Evolutionary conservation across 371 early-diverging fungal species (phyloP).

Genomic region (Apophysomyces ossiformis): DNA sequence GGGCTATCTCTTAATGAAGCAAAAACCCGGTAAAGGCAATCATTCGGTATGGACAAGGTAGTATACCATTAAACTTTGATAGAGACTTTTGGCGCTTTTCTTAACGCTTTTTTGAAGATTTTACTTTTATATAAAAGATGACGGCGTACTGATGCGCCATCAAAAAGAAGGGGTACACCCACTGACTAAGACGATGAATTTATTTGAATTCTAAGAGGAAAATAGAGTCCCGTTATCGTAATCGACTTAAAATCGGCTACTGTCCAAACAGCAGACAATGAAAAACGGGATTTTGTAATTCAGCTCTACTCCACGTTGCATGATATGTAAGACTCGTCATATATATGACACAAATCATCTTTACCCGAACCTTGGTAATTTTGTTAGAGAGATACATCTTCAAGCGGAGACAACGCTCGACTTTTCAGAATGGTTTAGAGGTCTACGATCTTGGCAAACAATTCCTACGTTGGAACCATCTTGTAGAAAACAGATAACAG

Average conservation of each 20-base stretch:
- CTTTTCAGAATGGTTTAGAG: conserved; percentile 33
- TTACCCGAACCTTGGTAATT: neutral
- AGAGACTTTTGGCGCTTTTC: neutral
- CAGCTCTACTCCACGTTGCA: conserved; percentile 14
- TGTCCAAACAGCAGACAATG: conserved; percentile 27
- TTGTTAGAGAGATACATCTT: conserved; percentile 18
- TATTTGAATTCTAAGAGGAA: neutral
- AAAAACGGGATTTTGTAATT: conserved; percentile 37
- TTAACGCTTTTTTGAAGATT: conserved; percentile 2
- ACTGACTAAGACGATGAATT: neutral
- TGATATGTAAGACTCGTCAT: conserved; percentile 1
- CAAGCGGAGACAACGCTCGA: conserved; percentile 38
- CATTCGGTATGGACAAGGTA: conserved; percentile 35
- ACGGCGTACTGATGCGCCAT: conserved; percentile 35
- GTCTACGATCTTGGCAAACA: conserved; percentile 26
- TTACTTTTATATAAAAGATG: conserved; percentile 34
- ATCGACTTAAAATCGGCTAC: conserved; percentile 22
- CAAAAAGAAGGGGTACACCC: conserved; percentile 9
- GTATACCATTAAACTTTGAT: neutral
- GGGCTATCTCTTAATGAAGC: conserved; percentile 30
- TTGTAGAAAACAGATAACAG: neutral
- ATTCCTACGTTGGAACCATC: neutral
- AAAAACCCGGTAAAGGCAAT: conserved; percentile 11
- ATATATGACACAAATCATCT: too few relatives aligned
- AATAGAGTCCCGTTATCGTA: conserved; percentile 19